Conservation (phyloP, 2,329 filamentous ascomycete genomes). For the Escovopsis sp. region DNA sequence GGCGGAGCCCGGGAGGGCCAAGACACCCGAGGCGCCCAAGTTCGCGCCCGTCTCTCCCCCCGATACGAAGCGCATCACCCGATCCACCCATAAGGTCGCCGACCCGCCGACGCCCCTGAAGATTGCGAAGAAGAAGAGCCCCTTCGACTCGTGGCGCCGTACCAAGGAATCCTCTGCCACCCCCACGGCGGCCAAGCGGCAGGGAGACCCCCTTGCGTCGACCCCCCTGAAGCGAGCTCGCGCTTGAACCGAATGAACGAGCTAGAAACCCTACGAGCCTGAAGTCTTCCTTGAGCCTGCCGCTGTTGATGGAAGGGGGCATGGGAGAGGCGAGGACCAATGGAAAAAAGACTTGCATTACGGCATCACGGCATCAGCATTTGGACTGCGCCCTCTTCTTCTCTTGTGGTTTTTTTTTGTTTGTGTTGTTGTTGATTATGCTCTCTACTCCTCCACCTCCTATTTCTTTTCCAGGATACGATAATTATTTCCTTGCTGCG, state of each 20-base stretch:
- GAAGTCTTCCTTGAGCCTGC: no score
- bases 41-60: constrained; percentile 47
- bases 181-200: constrained; percentile 29
- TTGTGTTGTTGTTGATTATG: no score
- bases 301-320: no score
- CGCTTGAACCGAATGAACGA: constrained; percentile 10
- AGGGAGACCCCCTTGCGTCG: constrained; percentile 17
- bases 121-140: constrained; percentile 27
- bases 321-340: no score
- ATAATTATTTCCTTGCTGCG: no score
- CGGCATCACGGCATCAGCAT: no score
- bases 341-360: no score
- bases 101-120: constrained; percentile 28
- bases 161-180: constrained; percentile 38
- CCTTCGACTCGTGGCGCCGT: constrained; percentile 54
- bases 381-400: no score
- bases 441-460: neutral
- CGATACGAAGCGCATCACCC: constrained; percentile 43
- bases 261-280: no score
- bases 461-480: constrained; percentile 2
- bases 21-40: constrained; percentile 39
- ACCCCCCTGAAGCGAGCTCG: constrained; percentile 21
- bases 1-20: constrained; percentile 11
- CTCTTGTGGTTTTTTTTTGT: no score
- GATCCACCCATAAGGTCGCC: constrained; percentile 35